Conservation (phyloP, 768 basidiomycete species). For the Pleurotus tuoliensis region DNA sequence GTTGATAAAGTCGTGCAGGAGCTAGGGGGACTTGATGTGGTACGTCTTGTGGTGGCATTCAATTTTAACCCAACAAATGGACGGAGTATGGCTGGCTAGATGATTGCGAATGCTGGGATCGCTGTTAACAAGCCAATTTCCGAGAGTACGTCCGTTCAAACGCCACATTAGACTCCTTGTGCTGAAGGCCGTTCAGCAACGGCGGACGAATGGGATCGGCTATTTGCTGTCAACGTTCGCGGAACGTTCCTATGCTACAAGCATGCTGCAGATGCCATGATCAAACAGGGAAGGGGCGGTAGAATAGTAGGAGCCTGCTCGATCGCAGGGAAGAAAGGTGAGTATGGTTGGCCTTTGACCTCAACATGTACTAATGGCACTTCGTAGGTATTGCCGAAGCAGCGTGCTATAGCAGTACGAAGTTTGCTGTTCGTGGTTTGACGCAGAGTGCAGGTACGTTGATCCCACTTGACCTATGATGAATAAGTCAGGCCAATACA, state of each 20-base stretch:
- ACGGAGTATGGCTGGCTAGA: slow-evolving; percentile 13
- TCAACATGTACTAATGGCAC: too few species aligned
- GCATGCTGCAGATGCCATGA: slow-evolving; percentile 28
- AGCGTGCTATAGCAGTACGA: slow-evolving; percentile 29
- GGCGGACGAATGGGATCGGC: slow-evolving; percentile 22
- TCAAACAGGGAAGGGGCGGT: slow-evolving; percentile 30
- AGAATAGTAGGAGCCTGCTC: slow-evolving; percentile 28
- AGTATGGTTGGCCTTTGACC: too few species aligned
- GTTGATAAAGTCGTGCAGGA: slow-evolving; percentile 12
- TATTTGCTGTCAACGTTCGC: slow-evolving; percentile 24
- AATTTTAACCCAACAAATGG: not conserved
- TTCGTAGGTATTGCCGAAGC: slow-evolving; percentile 7
- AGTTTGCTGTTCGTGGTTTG: slow-evolving; percentile 37
- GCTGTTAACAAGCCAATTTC: slow-evolving; percentile 13
- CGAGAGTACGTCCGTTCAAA: slow-evolving; percentile 16
- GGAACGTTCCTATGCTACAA: slow-evolving; percentile 30
- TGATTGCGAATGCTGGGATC: slow-evolving; percentile 34
- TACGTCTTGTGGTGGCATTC: slow-evolving; percentile 9
- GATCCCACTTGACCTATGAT: not conserved
- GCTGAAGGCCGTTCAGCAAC: slow-evolving; percentile 10
- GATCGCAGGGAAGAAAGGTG: not conserved
- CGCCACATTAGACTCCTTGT: not conserved
- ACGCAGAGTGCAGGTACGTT: slow-evolving; percentile 27
- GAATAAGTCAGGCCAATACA: too few species aligned
- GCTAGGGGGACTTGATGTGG: slow-evolving; percentile 27